phyloP scores from a whole-genome alignment of 441 rosid species.

The Melastoma candidum region DNA sequence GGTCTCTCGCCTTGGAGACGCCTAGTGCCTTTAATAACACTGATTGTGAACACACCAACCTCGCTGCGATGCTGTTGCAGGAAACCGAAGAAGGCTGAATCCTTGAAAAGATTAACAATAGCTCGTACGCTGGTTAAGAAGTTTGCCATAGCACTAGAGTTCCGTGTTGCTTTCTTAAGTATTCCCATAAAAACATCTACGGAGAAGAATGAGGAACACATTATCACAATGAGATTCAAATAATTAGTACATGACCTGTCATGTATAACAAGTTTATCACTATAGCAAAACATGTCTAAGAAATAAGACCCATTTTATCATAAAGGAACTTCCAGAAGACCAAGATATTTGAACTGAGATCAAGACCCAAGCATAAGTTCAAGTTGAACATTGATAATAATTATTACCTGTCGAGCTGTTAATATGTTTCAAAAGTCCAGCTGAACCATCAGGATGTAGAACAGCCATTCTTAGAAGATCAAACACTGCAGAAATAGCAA shows the following conservation, averaged over 20 bases:
- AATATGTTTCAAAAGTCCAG: conserved; percentile 46
- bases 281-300: too few species aligned
- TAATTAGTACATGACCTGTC: not conserved
- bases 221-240: conserved; percentile 1
- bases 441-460: conserved; percentile 90
- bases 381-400: not conserved
- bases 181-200: conserved; percentile 58
- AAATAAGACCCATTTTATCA: too few species aligned
- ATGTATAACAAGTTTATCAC: not conserved
- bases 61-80: conserved; percentile 62
- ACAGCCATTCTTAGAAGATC: conserved; percentile 81
- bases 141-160: conserved; percentile 59
- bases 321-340: too few species aligned
- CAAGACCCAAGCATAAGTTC: too few species aligned
- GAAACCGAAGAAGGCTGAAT: conserved; percentile 57
- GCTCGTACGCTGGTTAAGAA: conserved; percentile 77
- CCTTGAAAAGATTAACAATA: conserved; percentile 77
- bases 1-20: too few species aligned
- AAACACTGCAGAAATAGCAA: conserved; percentile 47
- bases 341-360: too few species aligned
- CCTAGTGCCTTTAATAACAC: too few species aligned
- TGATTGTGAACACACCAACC: conserved; percentile 31
- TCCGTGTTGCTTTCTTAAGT: conserved; percentile 47
- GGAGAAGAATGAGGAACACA: conserved; percentile 5
- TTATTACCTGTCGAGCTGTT: conserved; percentile 55